phyloP scores from a whole-genome alignment of 768 basidiomycete species.

The Fibroporia radiculosa region DNA sequence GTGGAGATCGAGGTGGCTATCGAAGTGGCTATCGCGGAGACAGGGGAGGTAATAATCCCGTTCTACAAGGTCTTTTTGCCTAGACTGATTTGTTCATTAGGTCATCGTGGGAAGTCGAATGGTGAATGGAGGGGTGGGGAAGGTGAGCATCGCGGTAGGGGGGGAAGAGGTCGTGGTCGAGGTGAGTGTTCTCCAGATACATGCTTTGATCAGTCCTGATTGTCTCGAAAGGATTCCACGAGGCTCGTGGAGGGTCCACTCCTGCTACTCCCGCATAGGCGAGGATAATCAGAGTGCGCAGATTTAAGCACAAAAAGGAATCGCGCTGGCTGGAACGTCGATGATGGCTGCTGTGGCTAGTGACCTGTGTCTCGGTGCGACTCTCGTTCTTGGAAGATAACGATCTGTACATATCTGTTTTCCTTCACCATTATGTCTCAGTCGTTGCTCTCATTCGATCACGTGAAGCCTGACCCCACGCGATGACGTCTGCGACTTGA shows the following conservation, averaged over 20 bases:
- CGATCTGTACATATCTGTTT: neutral
- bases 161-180: conserved; percentile 24
- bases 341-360: neutral
- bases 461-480: neutral
- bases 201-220: neutral
- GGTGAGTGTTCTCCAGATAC: conserved; percentile 10
- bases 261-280: conserved; percentile 9
- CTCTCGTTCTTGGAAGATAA: neutral
- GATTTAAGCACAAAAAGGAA: no score
- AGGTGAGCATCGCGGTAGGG: conserved; percentile 20
- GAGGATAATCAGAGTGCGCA: neutral
- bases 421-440: neutral
- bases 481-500: no score
- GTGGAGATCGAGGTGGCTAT: conserved; percentile 11
- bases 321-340: no score
- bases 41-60: conserved; percentile 6
- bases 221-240: conserved; percentile 13
- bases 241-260: conserved; percentile 15
- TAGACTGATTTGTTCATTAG: conserved; percentile 4
- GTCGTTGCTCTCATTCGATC: neutral
- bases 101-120: conserved; percentile 17
- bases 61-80: neutral
- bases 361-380: neutral
- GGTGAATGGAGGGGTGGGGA: conserved; percentile 25
- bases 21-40: conserved; percentile 10